phyloP scores from a whole-genome alignment of 169 alveolate genomes.

The Eimeria praecox region DNA sequence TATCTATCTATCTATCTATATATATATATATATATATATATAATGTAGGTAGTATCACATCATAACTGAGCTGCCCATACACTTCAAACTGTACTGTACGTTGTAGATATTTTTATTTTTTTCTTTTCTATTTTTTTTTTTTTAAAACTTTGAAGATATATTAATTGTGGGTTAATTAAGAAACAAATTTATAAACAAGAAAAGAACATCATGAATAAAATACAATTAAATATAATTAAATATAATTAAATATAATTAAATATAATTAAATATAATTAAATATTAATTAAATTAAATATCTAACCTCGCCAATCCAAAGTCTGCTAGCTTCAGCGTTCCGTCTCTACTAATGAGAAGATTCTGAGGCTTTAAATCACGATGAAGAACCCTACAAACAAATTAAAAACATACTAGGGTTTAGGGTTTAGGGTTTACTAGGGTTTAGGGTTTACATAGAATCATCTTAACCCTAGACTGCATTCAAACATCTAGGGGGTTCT shows the following conservation, averaged over 20 bases:
- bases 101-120: no score
- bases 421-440: no score
- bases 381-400: slow-evolving; percentile 96
- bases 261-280: neutral
- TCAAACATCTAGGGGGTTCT: no score
- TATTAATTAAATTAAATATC: neutral
- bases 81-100: no score
- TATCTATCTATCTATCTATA: no score
- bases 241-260: neutral
- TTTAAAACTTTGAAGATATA: no score
- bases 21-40: neutral
- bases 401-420: no score
- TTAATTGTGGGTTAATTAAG: neutral
- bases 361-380: slow-evolving; percentile 99
- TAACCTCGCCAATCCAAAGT: slow-evolving; percentile 99
- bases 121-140: no score
- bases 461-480: neutral
- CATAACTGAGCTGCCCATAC: no score
- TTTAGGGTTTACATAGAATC: no score
- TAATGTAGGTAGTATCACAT: no score
- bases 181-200: neutral
- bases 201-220: no score
- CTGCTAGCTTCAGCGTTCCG: slow-evolving; percentile 98
- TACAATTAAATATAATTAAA: slow-evolving; percentile 23
- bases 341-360: slow-evolving; percentile 96